Percentiles rank a stretch among this genome's conserved stretches.
These are phyloP conservation scores for Pyronema omphalodes DNA, from an alignment of 495 filamentous ascomycete species.

Conservation along the genomic window DNA sequence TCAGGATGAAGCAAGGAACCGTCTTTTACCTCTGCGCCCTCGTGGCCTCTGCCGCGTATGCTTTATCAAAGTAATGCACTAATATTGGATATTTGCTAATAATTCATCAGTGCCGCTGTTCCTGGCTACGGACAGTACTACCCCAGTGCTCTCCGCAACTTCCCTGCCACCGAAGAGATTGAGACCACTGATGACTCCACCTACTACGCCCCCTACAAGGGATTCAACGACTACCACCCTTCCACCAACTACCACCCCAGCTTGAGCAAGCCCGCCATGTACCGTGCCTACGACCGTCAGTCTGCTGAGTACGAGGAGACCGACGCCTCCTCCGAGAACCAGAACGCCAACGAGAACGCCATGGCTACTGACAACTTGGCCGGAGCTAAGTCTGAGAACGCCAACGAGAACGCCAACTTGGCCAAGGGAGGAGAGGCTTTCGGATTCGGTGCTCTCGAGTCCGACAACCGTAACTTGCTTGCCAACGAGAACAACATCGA, in stretches of 20 bases:
- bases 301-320: conserved; percentile 3
- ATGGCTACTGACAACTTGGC: conserved; percentile 24
- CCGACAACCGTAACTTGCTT: conserved; percentile 22
- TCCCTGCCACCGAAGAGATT: not conserved
- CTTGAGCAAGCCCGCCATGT: conserved; percentile 13
- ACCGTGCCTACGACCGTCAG: conserved; percentile 1
- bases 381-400: conserved; percentile 25
- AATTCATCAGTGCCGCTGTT: not conserved
- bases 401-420: conserved; percentile 25
- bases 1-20: not conserved
- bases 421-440: conserved; percentile 24
- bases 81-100: not conserved
- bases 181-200: conserved; percentile 1
- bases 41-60: conserved; percentile 3
- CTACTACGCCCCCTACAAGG: conserved; percentile 15
- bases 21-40: conserved; percentile 10
- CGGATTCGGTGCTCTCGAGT: conserved; percentile 23
- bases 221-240: conserved; percentile 9
- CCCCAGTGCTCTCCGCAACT: conserved; percentile 10
- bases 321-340: conserved; percentile 4
- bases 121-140: conserved; percentile 18
- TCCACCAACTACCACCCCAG: conserved; percentile 21
- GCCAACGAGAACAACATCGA: conserved; percentile 26
- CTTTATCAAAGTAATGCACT: not conserved
- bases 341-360: conserved; percentile 22